These are phyloP conservation scores for Leonotis leonurus DNA, from an alignment of 257 asterid genomes.

Conservation along the genomic window DNA sequence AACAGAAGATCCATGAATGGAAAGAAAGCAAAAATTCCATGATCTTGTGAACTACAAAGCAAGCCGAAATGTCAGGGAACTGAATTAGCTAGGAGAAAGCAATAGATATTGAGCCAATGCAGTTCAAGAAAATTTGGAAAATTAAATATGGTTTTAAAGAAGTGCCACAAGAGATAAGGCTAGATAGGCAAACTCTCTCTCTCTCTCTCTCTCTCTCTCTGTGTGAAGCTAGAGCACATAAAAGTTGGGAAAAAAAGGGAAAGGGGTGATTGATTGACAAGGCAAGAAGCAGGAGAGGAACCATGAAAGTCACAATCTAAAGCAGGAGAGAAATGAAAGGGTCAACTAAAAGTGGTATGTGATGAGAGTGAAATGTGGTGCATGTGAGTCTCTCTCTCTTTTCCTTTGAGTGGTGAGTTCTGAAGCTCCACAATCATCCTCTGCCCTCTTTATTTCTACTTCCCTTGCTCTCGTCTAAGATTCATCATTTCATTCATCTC, in stretches of 20 bases:
- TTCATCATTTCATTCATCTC: constrained; percentile 28
- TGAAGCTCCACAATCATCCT: constrained; percentile 50
- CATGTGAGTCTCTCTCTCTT: constrained; percentile 32
- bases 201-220: background rate
- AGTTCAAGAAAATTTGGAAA: constrained; percentile 18
- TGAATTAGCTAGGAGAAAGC: background rate
- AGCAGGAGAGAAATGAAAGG: constrained; percentile 25
- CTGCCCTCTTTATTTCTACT: background rate
- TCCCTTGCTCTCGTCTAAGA: constrained; percentile 19
- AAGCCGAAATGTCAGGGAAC: constrained; percentile 16
- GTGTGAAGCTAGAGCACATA: background rate
- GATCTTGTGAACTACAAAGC: constrained; percentile 9
- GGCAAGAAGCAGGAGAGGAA: constrained; percentile 51
- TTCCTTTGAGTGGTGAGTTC: constrained; percentile 33
- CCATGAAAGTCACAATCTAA: constrained; percentile 62
- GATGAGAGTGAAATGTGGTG: constrained; percentile 35
- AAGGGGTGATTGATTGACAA: constrained; percentile 40
- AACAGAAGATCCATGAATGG: background rate
- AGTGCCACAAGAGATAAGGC: constrained; percentile 19
- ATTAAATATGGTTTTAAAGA: constrained; percentile 13
- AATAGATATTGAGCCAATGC: constrained; percentile 21
- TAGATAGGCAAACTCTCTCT: background rate
- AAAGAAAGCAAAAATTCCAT: constrained; percentile 2
- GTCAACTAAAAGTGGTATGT: constrained; percentile 61
- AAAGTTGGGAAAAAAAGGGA: constrained; percentile 17